Evolutionary conservation across 2,329 filamentous ascomycete genomes (phyloP).

Genomic region (Zymoseptoria passerinii): DNA sequence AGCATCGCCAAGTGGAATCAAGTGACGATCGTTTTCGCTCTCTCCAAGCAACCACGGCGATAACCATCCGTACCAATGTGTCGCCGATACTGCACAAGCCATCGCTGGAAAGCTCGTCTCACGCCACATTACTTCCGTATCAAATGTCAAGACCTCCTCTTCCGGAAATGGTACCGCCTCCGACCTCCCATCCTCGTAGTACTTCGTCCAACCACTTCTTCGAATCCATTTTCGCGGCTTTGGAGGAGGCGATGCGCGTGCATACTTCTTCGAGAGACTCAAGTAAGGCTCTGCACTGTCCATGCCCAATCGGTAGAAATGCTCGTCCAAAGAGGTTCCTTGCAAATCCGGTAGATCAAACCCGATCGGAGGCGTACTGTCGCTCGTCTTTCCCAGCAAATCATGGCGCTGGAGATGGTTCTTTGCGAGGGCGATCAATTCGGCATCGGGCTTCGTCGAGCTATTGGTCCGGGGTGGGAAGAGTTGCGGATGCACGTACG

Average conservation of each 20-base stretch:
- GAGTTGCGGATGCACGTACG: constrained; percentile 71
- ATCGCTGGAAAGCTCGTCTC: constrained; percentile 88
- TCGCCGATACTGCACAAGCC: constrained; percentile 85
- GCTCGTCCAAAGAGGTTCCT: constrained; percentile 78
- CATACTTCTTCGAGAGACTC: constrained; percentile 64
- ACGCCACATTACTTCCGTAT: constrained; percentile 96
- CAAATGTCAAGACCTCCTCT: constrained; percentile 78
- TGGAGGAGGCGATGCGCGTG: constrained; percentile 49
- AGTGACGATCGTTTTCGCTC: constrained; percentile 64
- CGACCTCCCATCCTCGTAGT: constrained; percentile 63
- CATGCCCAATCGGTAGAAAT: constrained; percentile 80
- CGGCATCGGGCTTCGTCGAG: constrained; percentile 59
- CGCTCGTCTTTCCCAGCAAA: constrained; percentile 81
- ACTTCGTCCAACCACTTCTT: constrained; percentile 90
- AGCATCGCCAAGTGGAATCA: constrained; percentile 80
- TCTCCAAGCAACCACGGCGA: constrained; percentile 91
- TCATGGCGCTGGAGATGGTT: constrained; percentile 82
- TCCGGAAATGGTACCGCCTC: constrained; percentile 69
- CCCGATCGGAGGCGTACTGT: constrained; percentile 61
- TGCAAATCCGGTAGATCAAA: constrained; percentile 78
- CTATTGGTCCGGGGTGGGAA: constrained; percentile 50
- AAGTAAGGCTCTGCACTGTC: constrained; percentile 84
- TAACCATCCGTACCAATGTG: constrained; percentile 93
- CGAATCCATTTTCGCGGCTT: constrained; percentile 65
- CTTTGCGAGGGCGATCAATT: constrained; percentile 70